Evolutionary conservation across 768 basidiomycete species (phyloP).

Genomic region (Boletus eberwhitei): DNA sequence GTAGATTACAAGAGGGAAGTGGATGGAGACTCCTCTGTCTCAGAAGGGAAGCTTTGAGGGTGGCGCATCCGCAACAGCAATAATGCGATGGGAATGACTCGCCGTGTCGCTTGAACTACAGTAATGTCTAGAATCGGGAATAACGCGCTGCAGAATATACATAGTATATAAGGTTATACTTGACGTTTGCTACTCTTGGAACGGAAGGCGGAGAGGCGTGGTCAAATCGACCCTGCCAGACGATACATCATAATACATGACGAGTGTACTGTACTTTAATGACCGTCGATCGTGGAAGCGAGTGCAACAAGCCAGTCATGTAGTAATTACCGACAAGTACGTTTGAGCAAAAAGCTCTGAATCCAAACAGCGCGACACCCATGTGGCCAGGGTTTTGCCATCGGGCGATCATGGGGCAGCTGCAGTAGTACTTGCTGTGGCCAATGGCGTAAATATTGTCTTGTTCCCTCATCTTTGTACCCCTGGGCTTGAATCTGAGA

Average conservation of each 20-base stretch:
- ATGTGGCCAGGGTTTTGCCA: neutral
- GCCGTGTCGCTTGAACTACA: too few species aligned
- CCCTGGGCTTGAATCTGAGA: too few species aligned
- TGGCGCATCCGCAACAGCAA: neutral
- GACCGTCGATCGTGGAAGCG: slow-evolving; percentile 6
- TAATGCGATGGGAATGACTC: neutral
- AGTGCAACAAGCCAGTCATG: too few species aligned
- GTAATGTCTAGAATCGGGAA: too few species aligned
- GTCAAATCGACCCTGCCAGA: too few species aligned
- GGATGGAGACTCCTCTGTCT: neutral
- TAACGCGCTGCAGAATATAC: too few species aligned
- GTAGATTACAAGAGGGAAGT: neutral
- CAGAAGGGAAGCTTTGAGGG: slow-evolving; percentile 8
- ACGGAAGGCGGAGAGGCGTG: neutral
- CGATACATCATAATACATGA: too few species aligned
- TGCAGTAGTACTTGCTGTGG: neutral
- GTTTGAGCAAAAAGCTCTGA: too few species aligned
- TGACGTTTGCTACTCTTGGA: too few species aligned
- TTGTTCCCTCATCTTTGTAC: too few species aligned
- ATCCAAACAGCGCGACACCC: neutral
- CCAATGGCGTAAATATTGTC: neutral
- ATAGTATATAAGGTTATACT: too few species aligned
- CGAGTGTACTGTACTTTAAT: neutral
- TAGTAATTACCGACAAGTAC: neutral
- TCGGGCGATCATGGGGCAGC: too few species aligned